phyloP scores from a whole-genome alignment of 2,329 filamentous ascomycete genomes.

The Arthroderma uncinatum region DNA sequence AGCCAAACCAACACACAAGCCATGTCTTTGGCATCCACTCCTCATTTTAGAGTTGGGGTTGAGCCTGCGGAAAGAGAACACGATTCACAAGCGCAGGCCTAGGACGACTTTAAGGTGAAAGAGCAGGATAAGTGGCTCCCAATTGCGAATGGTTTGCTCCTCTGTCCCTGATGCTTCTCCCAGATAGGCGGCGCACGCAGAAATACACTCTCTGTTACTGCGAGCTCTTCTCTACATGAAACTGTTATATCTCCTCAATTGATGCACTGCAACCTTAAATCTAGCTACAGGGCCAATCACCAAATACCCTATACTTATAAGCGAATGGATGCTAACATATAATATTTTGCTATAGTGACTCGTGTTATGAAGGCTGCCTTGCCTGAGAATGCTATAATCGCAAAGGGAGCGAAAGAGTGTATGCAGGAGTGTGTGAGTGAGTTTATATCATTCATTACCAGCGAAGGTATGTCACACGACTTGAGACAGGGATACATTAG shows the following conservation, averaged over 20 bases:
- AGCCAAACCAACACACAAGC: too few relatives aligned
- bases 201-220: too few relatives aligned
- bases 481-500: neutral
- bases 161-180: neutral
- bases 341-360: conserved; percentile 60
- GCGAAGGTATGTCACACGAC: conserved; percentile 61
- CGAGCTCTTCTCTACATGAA: too few relatives aligned
- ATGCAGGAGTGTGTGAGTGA: conserved; percentile 99
- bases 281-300: neutral
- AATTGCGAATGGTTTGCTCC: conserved; percentile 92
- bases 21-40: too few relatives aligned
- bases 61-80: conserved; percentile 68
- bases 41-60: conserved; percentile 79
- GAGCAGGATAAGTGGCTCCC: conserved; percentile 99
- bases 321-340: neutral
- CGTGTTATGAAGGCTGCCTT: conserved; percentile 98
- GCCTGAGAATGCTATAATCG: conserved; percentile 97
- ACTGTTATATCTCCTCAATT: too few relatives aligned
- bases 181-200: too few relatives aligned
- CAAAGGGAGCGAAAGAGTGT: conserved; percentile 97
- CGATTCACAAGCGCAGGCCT: conserved; percentile 63
- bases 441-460: conserved; percentile 98
- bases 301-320: neutral
- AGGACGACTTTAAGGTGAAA: conserved; percentile 96
- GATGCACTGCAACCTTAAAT: conserved; percentile 1